Base-by-base conservation (phyloP, 2,329 filamentous ascomycete species). In the Penicillium sp. region DNA sequence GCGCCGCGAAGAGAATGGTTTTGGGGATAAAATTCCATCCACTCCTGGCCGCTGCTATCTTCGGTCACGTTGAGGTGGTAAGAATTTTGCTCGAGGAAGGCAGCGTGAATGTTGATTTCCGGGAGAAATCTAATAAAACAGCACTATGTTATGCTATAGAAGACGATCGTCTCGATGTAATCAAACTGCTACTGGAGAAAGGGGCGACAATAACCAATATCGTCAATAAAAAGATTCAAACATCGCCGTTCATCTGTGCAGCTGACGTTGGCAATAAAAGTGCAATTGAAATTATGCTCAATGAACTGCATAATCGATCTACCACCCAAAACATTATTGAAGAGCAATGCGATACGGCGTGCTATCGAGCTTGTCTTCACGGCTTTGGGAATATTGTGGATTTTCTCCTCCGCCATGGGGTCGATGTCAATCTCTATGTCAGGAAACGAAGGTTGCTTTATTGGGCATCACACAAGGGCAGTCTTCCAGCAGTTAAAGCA, bases 121-220 rank as follows among this genome's bases (percentile, higher is more conserved):
- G 42, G n/a, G 35, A 48, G 28, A 14, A 23, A 1, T n/a, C 9
- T 21, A n/a, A 20, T 5, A 28, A 21, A 12, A 48, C 45, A 21
- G 52, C 52, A 23, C 45, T 55, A 40, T 30, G 26, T 42, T 55
- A 18, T 18, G 30, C 52, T 30, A 20, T 33, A 43, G 52, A 42
- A 7, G 24, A 16, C 16, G 45, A 48, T 20, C 45, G 38, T 55
- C 30, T 20, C n/a, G 45, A 55, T 21, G 38, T 43, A 11, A 42
- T 55, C 33, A 48, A 55, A 48, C 3, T 55, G n/a, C 45, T 48
- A 20, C 33, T 48, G 33, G 45, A 55, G 21, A 30, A 43, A 55
- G 45, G 52, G 48, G 30, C 52, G n/a, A 21, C 18, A 21, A 48
- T 55, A 24, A 28, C 14, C 16, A 5, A 48, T 16, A 4, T 24